Conservation (phyloP, 2,329 filamentous ascomycete genomes). For the Fusarium sp. region DNA sequence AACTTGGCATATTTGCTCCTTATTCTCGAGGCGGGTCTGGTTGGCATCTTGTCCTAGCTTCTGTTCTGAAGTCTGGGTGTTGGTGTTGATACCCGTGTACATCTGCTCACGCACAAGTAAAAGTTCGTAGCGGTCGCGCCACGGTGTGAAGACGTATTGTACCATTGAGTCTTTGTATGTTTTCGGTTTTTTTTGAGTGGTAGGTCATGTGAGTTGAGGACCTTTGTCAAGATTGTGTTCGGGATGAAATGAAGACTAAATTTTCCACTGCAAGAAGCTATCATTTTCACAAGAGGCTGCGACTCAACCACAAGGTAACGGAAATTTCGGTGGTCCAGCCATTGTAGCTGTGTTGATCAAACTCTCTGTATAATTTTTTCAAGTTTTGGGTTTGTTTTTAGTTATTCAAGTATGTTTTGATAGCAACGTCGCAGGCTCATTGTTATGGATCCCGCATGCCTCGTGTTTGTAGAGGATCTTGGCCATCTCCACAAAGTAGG, state of each 20-base stretch:
- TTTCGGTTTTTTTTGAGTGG: not conserved
- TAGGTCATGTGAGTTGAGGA: not conserved
- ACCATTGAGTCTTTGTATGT: slow-evolving; percentile 65
- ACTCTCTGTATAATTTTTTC: too few species aligned
- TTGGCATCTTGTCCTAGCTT: not conserved
- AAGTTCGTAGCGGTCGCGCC: slow-evolving; percentile 73
- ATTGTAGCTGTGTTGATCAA: not conserved
- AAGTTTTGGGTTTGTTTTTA: too few species aligned
- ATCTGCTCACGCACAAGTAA: slow-evolving; percentile 71
- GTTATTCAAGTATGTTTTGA: too few species aligned
- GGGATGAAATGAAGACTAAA: slow-evolving; percentile 1
- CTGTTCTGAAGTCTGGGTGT: not conserved
- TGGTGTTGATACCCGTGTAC: slow-evolving; percentile 53
- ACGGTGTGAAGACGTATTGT: slow-evolving; percentile 77
- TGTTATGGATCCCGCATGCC: too few species aligned
- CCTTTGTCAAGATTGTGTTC: slow-evolving; percentile 10
- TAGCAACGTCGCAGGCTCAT: too few species aligned
- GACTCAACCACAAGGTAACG: not conserved
- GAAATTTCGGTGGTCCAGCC: not conserved
- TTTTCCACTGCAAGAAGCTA: slow-evolving; percentile 13
- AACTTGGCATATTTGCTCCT: not conserved
- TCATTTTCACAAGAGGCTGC: not conserved
- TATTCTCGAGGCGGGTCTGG: not conserved
- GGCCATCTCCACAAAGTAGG: too few species aligned
- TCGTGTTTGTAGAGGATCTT: too few species aligned